Conservation (phyloP, 2,329 filamentous ascomycete species). For the Colletotrichum lindemuthianum region DNA sequence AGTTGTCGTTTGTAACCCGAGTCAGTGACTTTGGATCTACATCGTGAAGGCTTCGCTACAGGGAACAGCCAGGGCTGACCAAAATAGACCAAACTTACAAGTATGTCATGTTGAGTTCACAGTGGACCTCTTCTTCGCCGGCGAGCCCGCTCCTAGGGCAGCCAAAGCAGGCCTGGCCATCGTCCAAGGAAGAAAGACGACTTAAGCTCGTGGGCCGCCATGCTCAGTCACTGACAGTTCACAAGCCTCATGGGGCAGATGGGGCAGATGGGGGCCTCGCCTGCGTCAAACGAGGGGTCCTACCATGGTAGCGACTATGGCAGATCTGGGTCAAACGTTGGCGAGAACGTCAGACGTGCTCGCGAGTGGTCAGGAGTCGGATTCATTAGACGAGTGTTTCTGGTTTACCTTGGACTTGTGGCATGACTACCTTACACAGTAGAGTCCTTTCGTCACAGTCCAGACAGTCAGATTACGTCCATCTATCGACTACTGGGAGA, state of each 20-base stretch:
- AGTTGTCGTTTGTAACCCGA: neutral
- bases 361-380: neutral
- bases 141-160: neutral
- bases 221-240: neutral
- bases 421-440: too few species aligned
- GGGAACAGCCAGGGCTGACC: slow-evolving; percentile 7
- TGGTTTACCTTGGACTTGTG: neutral
- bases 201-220: slow-evolving; percentile 6
- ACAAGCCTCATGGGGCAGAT: neutral
- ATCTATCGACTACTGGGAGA: too few species aligned
- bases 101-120: slow-evolving; percentile 13
- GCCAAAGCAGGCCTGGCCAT: neutral
- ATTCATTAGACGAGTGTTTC: neutral
- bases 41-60: neutral
- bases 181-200: neutral
- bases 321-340: too few species aligned
- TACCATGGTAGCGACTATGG: too few species aligned
- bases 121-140: neutral
- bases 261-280: neutral
- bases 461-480: too few species aligned
- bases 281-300: neutral
- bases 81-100: slow-evolving; percentile 17
- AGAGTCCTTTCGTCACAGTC: too few species aligned
- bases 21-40: neutral
- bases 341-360: too few species aligned